Conservation (phyloP, 208 protist genomes). For the Porcisia deanei region DNA sequence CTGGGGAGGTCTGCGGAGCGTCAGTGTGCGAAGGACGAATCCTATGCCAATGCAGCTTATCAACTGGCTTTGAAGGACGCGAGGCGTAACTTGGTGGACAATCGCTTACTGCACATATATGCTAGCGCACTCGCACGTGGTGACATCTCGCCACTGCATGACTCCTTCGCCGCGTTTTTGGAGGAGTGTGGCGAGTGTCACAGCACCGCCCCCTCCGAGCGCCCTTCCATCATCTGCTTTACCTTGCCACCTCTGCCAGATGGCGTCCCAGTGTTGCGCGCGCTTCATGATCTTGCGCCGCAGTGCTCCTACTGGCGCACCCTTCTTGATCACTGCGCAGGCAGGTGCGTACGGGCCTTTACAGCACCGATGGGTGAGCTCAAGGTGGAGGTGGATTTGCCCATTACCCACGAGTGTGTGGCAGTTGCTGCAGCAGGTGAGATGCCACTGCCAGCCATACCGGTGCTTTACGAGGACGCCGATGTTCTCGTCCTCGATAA, state of each 20-base stretch:
- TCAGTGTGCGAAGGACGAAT: not conserved
- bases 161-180: conserved; percentile 67
- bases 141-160: conserved; percentile 41
- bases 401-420: conserved; percentile 62
- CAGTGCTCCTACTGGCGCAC: conserved; percentile 76
- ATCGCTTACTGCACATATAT: conserved; percentile 65
- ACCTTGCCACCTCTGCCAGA: conserved; percentile 31
- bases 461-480: conserved; percentile 72
- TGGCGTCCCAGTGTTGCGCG: conserved; percentile 17
- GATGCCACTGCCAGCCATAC: conserved; percentile 5
- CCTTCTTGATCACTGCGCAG: conserved; percentile 35
- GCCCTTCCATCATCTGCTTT: conserved; percentile 49
- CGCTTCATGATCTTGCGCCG: conserved; percentile 57
- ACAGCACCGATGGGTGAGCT: conserved; percentile 47
- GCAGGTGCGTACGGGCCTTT: conserved; percentile 18
- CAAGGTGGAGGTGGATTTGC: conserved; percentile 57
- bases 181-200: conserved; percentile 89
- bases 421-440: conserved; percentile 17
- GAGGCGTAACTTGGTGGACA: conserved; percentile 63
- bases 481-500: conserved; percentile 78
- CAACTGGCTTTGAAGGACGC: conserved; percentile 60
- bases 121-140: conserved; percentile 46
- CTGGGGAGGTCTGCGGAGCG: conserved; percentile 7
- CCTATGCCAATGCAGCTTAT: conserved; percentile 4
- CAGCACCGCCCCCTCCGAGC: conserved; percentile 21